phyloP scores from a whole-genome alignment of 2,329 filamentous ascomycete species.

The Aspergillus sp. region DNA sequence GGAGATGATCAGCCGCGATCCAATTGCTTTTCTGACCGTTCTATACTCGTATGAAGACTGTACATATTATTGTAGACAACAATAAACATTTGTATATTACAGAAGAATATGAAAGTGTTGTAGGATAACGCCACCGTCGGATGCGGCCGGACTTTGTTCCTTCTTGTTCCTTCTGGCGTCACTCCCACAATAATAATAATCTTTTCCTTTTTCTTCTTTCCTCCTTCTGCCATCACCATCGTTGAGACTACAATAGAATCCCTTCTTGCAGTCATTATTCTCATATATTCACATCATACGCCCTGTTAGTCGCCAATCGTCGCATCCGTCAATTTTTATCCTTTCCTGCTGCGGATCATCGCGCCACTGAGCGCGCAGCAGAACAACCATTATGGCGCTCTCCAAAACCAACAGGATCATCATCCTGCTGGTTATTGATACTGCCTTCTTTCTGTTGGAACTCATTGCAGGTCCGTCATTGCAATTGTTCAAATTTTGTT shows the following conservation, averaged over 20 bases:
- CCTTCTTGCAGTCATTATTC: background rate
- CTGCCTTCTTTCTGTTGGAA: slow-evolving; percentile 84
- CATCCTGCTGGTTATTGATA: slow-evolving; percentile 86
- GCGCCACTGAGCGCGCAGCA: slow-evolving; percentile 18
- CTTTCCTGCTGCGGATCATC: slow-evolving; percentile 9
- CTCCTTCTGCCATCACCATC: background rate
- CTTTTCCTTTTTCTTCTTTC: background rate
- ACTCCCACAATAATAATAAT: too few relatives aligned
- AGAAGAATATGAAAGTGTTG: too few relatives aligned
- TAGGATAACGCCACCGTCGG: background rate
- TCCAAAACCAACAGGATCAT: slow-evolving; percentile 89
- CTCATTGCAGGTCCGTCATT: slow-evolving; percentile 59
- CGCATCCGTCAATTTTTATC: background rate
- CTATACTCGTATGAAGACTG: too few relatives aligned
- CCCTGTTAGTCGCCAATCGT: background rate
- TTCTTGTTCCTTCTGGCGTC: too few relatives aligned
- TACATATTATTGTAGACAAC: too few relatives aligned
- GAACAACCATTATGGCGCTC: slow-evolving; percentile 59
- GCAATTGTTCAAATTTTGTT: background rate
- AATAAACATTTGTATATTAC: too few relatives aligned
- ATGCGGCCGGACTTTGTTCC: background rate
- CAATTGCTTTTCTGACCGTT: too few relatives aligned
- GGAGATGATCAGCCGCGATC: too few relatives aligned
- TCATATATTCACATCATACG: background rate
- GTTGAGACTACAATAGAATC: background rate